Base-by-base conservation (phyloP, 768 basidiomycete genomes). In the Asterophora parasitica region DNA sequence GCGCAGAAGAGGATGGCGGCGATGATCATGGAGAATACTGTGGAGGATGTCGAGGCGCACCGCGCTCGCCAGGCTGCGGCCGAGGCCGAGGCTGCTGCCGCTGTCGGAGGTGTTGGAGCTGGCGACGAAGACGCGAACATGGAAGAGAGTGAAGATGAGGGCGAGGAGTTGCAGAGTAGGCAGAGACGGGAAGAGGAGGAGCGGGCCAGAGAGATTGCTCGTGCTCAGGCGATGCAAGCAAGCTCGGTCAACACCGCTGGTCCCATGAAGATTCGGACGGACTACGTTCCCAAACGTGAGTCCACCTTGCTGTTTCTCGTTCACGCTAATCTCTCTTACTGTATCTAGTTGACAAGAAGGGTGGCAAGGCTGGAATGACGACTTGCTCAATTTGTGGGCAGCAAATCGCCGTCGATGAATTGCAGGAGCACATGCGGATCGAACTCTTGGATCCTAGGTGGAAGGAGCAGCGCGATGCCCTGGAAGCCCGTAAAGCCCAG, bases 1-100 rank as follows among this genome's bases (percentile, higher is more conserved):
- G 89, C 92, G 2, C 93, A 99, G 74, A 97, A 96, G 73, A 80
- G 92, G 55, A 96, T 96, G 94, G 91, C 93, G 2, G 88, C 92
- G 2, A 92, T 95, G 90, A 85, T 98, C 61, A 95, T 93, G 88
- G 95, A 97, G 67, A 92, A 88, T 20, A 89, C 90, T 1, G 88
- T 73, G 1, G 89, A 91, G 54, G 86, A 94, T 46, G 79, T 93
- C 38, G 86, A 94, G 66, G 85, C 88, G 30, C 81, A 85, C 59
- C 78, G 85, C 51, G 85, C 84, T 10, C 77, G 78, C 37, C 88
- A 91, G 64, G 90, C 90, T 11, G 89, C 86, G 4, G 89, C 88
- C 1, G 91, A 88, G 52, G 87, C 87, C 0, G 86, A 88, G 52
- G 88, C 88, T 6, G 89, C 86, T 0, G 85, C 83, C 3, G 83